Conservation (phyloP, 1,284 basidiomycete species). For the Cryptococcus amylolentus region DNA sequence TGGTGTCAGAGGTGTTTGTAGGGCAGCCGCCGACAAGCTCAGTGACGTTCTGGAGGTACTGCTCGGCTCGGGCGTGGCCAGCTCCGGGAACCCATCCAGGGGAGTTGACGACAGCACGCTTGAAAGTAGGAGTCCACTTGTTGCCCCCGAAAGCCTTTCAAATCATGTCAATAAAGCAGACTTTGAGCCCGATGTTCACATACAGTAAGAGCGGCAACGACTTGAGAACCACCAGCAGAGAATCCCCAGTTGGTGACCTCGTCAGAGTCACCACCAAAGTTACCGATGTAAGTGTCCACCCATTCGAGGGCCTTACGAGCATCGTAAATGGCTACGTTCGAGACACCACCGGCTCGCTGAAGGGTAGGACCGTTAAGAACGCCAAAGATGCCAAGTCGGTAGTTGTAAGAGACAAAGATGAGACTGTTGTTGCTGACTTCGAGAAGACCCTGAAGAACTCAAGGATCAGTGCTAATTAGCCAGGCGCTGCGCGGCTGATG, state of each 20-base stretch:
- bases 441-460: constrained; percentile 17
- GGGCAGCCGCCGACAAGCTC: constrained; percentile 4
- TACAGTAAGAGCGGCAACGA: constrained; percentile 3
- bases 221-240: constrained; percentile 54
- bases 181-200: background rate
- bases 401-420: constrained; percentile 60
- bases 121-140: constrained; percentile 51
- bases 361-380: constrained; percentile 7
- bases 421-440: constrained; percentile 48
- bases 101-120: constrained; percentile 41
- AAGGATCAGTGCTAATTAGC: background rate
- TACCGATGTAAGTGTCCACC: constrained; percentile 36
- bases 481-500: background rate
- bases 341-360: constrained; percentile 48
- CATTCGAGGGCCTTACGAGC: constrained; percentile 40
- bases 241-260: constrained; percentile 56
- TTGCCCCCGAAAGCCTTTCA: constrained; percentile 6
- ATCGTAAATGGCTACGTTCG: constrained; percentile 55
- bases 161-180: background rate
- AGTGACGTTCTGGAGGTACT: constrained; percentile 7
- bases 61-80: constrained; percentile 5
- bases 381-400: constrained; percentile 43
- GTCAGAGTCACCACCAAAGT: constrained; percentile 43
- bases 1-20: constrained; percentile 49
- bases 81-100: constrained; percentile 45